Base-by-base conservation (phyloP, 176 grass and related monocot species). In the Luzula sylvatica region DNA sequence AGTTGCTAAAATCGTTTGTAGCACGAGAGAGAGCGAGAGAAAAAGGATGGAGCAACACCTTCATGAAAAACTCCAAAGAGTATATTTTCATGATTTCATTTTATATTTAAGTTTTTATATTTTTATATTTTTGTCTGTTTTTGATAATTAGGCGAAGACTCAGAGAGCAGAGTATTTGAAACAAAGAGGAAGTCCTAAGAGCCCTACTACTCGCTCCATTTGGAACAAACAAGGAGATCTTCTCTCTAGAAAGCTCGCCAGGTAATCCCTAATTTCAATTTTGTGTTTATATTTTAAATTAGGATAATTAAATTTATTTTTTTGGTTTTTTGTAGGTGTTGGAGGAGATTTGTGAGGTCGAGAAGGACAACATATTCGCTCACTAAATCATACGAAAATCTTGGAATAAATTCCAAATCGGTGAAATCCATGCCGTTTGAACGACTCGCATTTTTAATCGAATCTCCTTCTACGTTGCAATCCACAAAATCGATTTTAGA, bases 391-490 rank as follows among this genome's bases (percentile, higher is more conserved):
- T 98, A 90, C 65, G 68, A 77, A 43, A 69, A 70, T 6, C 75
- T 98, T 43, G 71, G 65, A 52, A 67, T 98, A 43, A 83, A 82
- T 48, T 78, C 81, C 49, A 82, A 80, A 39, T 77, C 92, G 43
- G 81, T 86, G 20, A 87, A 87, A 46, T 71, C 52, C 42, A 98
- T 87, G 92, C 86, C 78, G 38, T 98, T 98, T 62, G 92, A 98
- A 60, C 76, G 86, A 40, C 58, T 98, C 42, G 92, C 81, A 50
- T 56, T 87, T 55, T 51, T 56, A 46, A 98, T 98, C 26, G 78
- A 83, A 66, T 90, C 92, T 24, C 55, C 85, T 48, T 26, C 17
- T 25, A 74, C 73, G 65, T 81, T 90, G 56, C 58, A 75, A 42
- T 66, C 56, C 1, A 65, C 81, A 11, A 98, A 98, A 46, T 72